Evolutionary conservation across 1,284 basidiomycete species (phyloP), one percentile per base, ranked within the genome.

Genomic region (Pterulicium gracile): DNA sequence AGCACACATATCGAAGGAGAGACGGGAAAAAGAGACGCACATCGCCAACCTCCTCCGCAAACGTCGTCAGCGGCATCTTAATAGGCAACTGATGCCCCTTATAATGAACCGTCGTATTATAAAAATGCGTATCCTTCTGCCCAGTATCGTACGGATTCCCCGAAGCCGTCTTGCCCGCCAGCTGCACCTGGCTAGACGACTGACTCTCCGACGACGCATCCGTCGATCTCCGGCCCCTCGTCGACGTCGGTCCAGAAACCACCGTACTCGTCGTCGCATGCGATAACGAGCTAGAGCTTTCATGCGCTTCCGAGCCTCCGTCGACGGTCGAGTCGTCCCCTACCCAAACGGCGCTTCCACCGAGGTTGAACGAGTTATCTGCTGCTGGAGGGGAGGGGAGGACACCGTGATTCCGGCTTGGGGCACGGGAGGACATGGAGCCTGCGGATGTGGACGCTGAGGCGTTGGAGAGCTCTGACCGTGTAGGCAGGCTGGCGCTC

Each of bases 11-110:
- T 27, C 42, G 42, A 32, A 24, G 10, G 45, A 17, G 43, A 34
- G 22, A 21, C 39, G 21, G 10, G 40, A 42, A 14, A 47, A 46
- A 43, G 44, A 21, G 42, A 59, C 51, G 70, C 58, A 94, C 92
- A 62, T 97, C 94, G 47, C 94, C 94, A 47, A 98, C 89, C 71
- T 98, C 94, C 60, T 95, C 90, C 0, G 87, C 74, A 58, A 94
- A 94, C 1, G 83, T 86, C 12, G 80, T 77, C 46, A 94, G 66
- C 1, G 92, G 92, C 58, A 95, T 79, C 56, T 88, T 82, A 56
- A 95, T 89, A 7, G 91, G 91, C 24, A 94, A 63, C 17, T 77
- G 75, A 51, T 90, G 78, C 50, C 79, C 73, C 59, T 81, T 81
- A 63, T 92, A 96, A 21, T 72, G 75, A 47, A 94, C 85, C 7